These are phyloP conservation scores for Hyaloperonospora brassicae DNA, from an alignment of 352 stramenopile genomes.

Conservation along the genomic window DNA sequence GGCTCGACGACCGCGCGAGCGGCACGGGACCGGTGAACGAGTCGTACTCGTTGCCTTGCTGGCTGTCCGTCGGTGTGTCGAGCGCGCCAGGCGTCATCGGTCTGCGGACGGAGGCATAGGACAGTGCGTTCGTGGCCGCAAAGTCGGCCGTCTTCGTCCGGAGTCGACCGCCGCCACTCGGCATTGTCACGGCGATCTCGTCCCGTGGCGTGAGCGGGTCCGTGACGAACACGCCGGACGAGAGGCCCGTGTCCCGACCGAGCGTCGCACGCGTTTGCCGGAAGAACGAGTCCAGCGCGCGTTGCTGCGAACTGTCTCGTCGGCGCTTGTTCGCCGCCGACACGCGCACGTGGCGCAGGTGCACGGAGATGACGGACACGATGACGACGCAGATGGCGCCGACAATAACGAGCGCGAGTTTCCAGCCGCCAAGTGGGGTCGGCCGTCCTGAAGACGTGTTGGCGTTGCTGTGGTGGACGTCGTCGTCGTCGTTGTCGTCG, in stretches of 20 bases:
- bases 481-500: too few relatives aligned
- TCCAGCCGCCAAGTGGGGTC: conserved; percentile 25
- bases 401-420: conserved; percentile 37
- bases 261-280: conserved; percentile 38
- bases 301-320: conserved; percentile 34
- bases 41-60: conserved; percentile 19
- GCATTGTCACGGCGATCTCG: conserved; percentile 28
- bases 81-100: conserved; percentile 2
- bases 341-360: conserved; percentile 27
- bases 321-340: conserved; percentile 20
- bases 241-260: conserved; percentile 14
- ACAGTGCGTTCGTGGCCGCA: conserved; percentile 8
- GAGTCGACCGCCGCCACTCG: conserved; percentile 7
- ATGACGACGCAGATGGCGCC: conserved; percentile 41
- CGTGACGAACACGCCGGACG: conserved; percentile 18
- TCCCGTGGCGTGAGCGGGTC: conserved; percentile 31
- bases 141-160: conserved; percentile 14
- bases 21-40: conserved; percentile 21
- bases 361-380: conserved; percentile 52
- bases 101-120: conserved; percentile 1
- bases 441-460: conserved; percentile 13
- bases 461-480: conserved; percentile 6
- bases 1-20: conserved; percentile 9
- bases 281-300: conserved; percentile 48
- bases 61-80: conserved; percentile 25